phyloP scores from a whole-genome alignment of 108 stramenopile genomes.

The Fragilariopsis cylindrus region DNA sequence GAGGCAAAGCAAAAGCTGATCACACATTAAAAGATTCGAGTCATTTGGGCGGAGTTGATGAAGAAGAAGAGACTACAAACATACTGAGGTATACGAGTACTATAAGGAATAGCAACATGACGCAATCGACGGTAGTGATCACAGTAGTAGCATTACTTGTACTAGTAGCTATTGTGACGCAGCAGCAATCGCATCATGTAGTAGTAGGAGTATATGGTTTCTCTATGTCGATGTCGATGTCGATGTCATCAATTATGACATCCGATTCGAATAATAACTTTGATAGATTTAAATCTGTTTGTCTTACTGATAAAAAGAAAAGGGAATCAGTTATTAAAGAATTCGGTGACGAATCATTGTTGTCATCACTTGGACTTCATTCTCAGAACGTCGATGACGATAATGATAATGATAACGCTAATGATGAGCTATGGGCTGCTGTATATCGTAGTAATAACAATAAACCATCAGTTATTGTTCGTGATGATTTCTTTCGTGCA shows the following conservation, averaged over 20 bases:
- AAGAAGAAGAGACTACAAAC: no score
- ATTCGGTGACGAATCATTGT: not conserved
- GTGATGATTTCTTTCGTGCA: constrained; percentile 77
- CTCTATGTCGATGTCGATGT: no score
- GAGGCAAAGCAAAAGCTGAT: no score
- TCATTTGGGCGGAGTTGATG: no score
- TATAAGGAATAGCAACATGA: no score
- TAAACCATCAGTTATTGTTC: constrained; percentile 72
- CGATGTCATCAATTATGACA: not conserved
- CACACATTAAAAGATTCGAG: no score
- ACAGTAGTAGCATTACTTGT: no score
- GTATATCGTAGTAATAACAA: constrained; percentile 81
- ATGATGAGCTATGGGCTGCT: constrained; percentile 60
- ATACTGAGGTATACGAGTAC: no score
- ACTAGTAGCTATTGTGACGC: no score
- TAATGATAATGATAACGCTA: constrained; percentile 21
- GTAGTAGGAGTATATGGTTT: no score
- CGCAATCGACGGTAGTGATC: no score
- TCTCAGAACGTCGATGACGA: not conserved
- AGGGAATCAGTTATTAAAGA: not conserved
- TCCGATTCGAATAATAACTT: constrained; percentile 6
- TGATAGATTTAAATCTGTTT: constrained; percentile 7
- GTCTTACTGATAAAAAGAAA: not conserved
- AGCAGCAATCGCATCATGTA: no score
- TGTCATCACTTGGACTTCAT: not conserved